Evolutionary conservation across 2,329 filamentous ascomycete species (phyloP).

Genomic region (Calonectria hawksworthii): DNA sequence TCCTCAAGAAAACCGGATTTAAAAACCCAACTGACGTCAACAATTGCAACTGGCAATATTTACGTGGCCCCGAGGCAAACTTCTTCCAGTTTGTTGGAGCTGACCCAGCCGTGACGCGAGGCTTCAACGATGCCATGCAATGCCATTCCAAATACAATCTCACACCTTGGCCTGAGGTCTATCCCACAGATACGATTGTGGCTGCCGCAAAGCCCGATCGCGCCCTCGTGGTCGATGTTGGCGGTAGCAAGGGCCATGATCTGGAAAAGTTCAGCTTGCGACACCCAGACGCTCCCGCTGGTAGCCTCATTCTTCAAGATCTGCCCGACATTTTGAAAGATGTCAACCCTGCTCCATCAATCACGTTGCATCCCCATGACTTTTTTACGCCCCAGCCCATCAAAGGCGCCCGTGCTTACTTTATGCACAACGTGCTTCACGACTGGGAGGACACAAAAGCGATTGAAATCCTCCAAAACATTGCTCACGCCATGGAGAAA

Average conservation of each 20-base stretch:
- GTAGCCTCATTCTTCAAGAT: slow-evolving; percentile 52
- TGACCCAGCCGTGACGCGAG: slow-evolving; percentile 45
- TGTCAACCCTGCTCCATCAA: slow-evolving; percentile 39
- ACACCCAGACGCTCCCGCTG: slow-evolving; percentile 43
- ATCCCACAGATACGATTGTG: slow-evolving; percentile 49
- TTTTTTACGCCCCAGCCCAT: slow-evolving; percentile 55
- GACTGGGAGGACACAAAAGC: slow-evolving; percentile 61
- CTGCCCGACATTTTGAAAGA: slow-evolving; percentile 49
- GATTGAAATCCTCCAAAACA: slow-evolving; percentile 47
- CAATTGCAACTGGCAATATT: slow-evolving; percentile 51
- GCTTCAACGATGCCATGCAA: slow-evolving; percentile 55
- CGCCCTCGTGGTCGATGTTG: slow-evolving; percentile 51
- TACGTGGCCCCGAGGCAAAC: slow-evolving; percentile 42
- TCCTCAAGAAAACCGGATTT: slow-evolving; percentile 50
- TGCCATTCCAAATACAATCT: slow-evolving; percentile 55
- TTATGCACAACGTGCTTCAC: slow-evolving; percentile 64
- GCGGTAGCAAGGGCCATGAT: slow-evolving; percentile 55
- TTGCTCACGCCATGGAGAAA: slow-evolving; percentile 42
- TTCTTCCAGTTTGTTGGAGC: slow-evolving; percentile 51
- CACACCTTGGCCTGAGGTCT: slow-evolving; percentile 53
- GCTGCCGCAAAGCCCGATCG: slow-evolving; percentile 44
- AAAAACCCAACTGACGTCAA: slow-evolving; percentile 51
- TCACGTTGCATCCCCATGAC: slow-evolving; percentile 51
- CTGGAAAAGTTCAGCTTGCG: slow-evolving; percentile 49
- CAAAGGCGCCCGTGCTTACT: slow-evolving; percentile 57